A percentile compares a stretch with the other conserved stretches of the same genome.
Evolutionary conservation across 768 basidiomycete species (phyloP).

Genomic region (Russula brevipes): DNA sequence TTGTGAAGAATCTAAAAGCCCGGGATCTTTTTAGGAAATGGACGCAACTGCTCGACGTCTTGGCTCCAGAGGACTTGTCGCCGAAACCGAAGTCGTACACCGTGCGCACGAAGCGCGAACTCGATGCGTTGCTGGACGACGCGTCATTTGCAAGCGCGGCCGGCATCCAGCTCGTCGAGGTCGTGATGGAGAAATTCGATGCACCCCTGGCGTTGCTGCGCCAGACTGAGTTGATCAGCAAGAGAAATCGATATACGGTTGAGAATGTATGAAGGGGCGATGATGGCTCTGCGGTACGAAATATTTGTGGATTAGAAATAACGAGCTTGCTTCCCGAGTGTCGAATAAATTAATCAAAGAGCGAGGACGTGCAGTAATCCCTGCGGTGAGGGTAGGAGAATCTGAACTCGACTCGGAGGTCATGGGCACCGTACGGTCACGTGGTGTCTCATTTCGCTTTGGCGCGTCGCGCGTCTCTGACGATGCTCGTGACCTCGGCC

Average conservation of each 20-base stretch:
- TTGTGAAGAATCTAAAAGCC: neutral
- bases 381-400: too few relatives aligned
- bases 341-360: too few relatives aligned
- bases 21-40: slow-evolving; percentile 44
- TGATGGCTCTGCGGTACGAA: too few relatives aligned
- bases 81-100: slow-evolving; percentile 55
- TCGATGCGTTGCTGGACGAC: slow-evolving; percentile 63
- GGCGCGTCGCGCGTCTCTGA: neutral
- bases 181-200: slow-evolving; percentile 68
- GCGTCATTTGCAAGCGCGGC: slow-evolving; percentile 54
- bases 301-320: too few relatives aligned
- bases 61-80: slow-evolving; percentile 48
- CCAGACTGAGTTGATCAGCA: slow-evolving; percentile 51
- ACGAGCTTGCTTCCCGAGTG: too few relatives aligned
- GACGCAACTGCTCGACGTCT: slow-evolving; percentile 54
- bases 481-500: neutral
- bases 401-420: too few relatives aligned
- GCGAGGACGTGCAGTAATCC: too few relatives aligned
- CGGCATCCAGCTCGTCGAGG: slow-evolving; percentile 75
- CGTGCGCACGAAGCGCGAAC: slow-evolving; percentile 60
- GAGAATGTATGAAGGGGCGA: neutral
- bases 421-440: neutral
- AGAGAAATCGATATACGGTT: slow-evolving; percentile 42
- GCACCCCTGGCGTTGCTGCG: slow-evolving; percentile 59
- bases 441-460: neutral